Evolutionary conservation across 2,329 filamentous ascomycete genomes (phyloP), one percentile per base, ranked within the genome.

Genomic region (Exophiala sideris): DNA sequence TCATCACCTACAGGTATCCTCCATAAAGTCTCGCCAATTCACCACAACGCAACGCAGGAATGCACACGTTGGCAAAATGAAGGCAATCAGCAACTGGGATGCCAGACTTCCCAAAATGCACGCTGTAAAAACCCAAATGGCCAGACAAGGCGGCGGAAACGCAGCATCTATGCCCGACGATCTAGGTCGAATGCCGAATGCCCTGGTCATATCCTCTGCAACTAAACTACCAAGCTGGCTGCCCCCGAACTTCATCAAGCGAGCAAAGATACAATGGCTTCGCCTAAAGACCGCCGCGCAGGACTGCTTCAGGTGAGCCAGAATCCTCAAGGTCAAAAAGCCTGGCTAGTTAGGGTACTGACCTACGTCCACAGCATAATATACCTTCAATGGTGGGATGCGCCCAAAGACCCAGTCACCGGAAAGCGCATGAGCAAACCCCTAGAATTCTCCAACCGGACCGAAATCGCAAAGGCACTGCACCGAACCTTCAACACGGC

Each of bases 401-500:
- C 45, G 16, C 39, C 47, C n/a, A 39, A 46, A 29, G 54, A 61
- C 38, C 59, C 57, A 40, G 29, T 54, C 5, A 60, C 57, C 16
- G 41, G 45, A 4, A 57, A 54, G 44, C 51, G 50, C 12, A 48
- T 50, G 44, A 48, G 36, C 33, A 50, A 49, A 10, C 51, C 52
- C 36, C 18, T 57, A 20, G 52, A 54, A 33, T 49, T 58, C 5
- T 50, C 33, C 42, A 24, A 54, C 14, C 45, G 52, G 44, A 32
- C 36, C 11, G 21, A 36, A 33, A 49, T 52, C 7, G 56, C 48
- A 21, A 49, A 38, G 32, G 48, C 64, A 60, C 65, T 79, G n/a
- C 76, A 80, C 54, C 56, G 67, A 42, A 57, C 65, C 21, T 75
- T 80, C 72, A 79, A 79, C 63, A 69, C 62, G 20, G 68, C 72